Evolutionary conservation across 768 basidiomycete species (phyloP).

Genomic region (Termitomyces titanicus): DNA sequence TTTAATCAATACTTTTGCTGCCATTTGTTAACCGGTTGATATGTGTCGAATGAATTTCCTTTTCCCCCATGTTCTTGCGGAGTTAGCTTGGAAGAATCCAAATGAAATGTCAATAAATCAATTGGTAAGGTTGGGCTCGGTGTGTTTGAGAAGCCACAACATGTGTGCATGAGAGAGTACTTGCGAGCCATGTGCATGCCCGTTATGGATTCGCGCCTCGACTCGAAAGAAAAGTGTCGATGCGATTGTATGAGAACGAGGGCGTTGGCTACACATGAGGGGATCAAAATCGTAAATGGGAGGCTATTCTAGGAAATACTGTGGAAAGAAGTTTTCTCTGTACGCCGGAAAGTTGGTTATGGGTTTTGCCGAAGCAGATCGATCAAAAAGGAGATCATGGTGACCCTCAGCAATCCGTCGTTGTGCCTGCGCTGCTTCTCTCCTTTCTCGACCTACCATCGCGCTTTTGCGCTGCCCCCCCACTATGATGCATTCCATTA

Average conservation of each 20-base stretch:
- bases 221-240: background rate
- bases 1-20: too few species aligned
- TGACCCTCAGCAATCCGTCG: background rate
- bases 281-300: too few species aligned
- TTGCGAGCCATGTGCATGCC: too few species aligned
- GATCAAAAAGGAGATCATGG: slow-evolving; percentile 5
- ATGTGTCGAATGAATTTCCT: background rate
- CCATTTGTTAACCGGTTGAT: too few species aligned
- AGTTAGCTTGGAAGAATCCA: background rate
- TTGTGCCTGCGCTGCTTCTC: background rate
- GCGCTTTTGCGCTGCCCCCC: slow-evolving; percentile 15
- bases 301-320: background rate
- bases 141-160: background rate
- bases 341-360: background rate
- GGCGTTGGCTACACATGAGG: background rate
- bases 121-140: background rate
- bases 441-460: slow-evolving; percentile 8
- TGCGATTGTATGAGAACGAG: background rate
- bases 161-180: too few species aligned
- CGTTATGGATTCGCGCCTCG: background rate
- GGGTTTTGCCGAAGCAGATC: slow-evolving; percentile 18
- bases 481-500: slow-evolving; percentile 69
- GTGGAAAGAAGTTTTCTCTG: background rate
- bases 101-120: background rate
- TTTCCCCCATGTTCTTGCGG: background rate